Conservation (phyloP, 177 flowering plant species). For the Vitis hybrid region DNA sequence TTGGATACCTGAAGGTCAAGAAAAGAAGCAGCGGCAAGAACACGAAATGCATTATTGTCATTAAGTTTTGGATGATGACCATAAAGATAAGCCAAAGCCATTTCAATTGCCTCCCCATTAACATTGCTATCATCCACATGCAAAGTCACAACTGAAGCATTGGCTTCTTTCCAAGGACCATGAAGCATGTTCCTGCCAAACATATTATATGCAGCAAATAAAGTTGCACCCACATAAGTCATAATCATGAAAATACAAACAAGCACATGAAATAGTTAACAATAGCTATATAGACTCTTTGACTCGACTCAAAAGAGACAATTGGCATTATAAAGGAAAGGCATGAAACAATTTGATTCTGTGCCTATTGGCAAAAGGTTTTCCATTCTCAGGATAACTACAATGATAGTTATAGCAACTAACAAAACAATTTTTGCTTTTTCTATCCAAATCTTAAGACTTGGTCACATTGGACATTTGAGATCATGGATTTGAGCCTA, state of each 20-base stretch:
- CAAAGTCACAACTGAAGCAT: slow-evolving; percentile 68
- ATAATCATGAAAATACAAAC: not conserved
- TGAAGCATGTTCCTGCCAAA: slow-evolving; percentile 91
- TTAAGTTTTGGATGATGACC: slow-evolving; percentile 93
- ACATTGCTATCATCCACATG: slow-evolving; percentile 90
- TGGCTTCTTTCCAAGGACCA: slow-evolving; percentile 97
- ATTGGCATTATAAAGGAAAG: too few species aligned
- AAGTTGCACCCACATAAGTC: not conserved
- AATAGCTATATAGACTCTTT: too few species aligned
- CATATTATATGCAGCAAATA: slow-evolving; percentile 3
- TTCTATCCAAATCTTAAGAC: too few species aligned
- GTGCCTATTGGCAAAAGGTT: too few species aligned
- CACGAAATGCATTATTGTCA: slow-evolving; percentile 91
- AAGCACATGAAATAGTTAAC: not conserved
- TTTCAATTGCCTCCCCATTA: slow-evolving; percentile 75
- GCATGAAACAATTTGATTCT: too few species aligned
- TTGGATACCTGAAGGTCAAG: slow-evolving; percentile 90
- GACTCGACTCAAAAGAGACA: too few species aligned
- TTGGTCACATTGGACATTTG: too few species aligned
- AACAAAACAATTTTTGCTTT: too few species aligned
- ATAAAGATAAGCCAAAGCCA: slow-evolving; percentile 87
- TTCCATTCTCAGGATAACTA: too few species aligned
- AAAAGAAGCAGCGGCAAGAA: slow-evolving; percentile 97
- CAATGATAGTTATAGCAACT: too few species aligned
- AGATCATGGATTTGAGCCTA: too few species aligned